Conservation (phyloP, 2,329 filamentous ascomycete genomes). For the Colletotrichum acutatum region DNA sequence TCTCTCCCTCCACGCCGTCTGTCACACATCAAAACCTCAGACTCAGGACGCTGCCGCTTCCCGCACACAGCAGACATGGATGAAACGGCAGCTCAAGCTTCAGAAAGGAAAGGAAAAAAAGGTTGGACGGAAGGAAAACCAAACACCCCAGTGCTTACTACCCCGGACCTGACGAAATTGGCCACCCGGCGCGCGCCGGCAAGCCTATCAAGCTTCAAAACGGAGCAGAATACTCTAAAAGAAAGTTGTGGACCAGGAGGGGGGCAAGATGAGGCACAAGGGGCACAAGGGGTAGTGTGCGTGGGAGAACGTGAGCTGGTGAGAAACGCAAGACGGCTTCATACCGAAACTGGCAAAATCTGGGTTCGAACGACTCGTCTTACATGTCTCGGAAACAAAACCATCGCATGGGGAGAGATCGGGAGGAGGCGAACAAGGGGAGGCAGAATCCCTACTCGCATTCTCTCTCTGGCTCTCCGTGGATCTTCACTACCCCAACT, state of each 20-base stretch:
- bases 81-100: constrained; percentile 17
- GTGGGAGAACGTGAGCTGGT: too few relatives aligned
- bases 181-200: background rate
- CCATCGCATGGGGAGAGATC: background rate
- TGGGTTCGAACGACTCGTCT: constrained; percentile 22
- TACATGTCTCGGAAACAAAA: constrained; percentile 19
- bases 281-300: background rate
- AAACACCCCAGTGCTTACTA: background rate
- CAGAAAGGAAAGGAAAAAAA: background rate
- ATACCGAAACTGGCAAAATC: background rate
- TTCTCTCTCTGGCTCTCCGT: background rate
- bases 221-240: background rate
- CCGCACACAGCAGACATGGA: constrained; percentile 4
- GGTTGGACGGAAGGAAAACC: constrained; percentile 17
- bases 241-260: background rate
- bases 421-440: too few relatives aligned
- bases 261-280: background rate
- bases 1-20: background rate
- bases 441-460: background rate
- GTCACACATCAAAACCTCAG: background rate
- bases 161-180: background rate
- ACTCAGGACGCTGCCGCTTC: background rate
- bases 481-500: background rate
- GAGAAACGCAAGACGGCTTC: background rate
- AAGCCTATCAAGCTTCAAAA: background rate